Base-by-base conservation (phyloP, 805 yeast genomes). In the Sugiyamaella lignohabitans region DNA sequence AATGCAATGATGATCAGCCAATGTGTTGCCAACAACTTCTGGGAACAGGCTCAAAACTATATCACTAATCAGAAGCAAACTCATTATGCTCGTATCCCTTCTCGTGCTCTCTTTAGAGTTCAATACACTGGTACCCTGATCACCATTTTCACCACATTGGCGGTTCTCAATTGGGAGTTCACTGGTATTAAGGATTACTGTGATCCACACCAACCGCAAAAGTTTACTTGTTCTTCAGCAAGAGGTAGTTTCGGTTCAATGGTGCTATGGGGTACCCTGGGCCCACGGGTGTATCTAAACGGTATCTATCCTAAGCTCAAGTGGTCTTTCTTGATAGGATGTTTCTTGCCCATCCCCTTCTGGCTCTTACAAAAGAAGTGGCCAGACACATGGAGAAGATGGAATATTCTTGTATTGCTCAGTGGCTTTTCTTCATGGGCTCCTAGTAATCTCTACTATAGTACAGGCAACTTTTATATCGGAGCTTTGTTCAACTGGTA, bases 21-120 rank as follows among this genome's bases (percentile, higher is more conserved):
- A 67, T 59, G 70, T 32, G 50, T 47, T n/a, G 46, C 49, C 41
- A 49, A 49, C 70, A 51, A 48, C 24, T 45, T 49, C 49, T 38
- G 51, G 51, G 74, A 48, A 18, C 84, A 80, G 59, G 81, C 84
- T 0, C 69, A 73, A 36, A 68, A 70, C 54, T 79, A 71, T 59
- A 68, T 76, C 43, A 63, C 72, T 8, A 82, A 80, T 57, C 76
- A 74, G 64, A 81, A 81, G 52, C 61, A 76, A 61, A 81, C 74
- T 1, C 82, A 79, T 51, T 80, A 80, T 56, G 63, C 76, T 55
- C 74, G 76, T 49, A 63, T 79, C 6, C 79, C 83, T 0, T 83
- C 83, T 5, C 66, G 78, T 50, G 46, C 56, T 17, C 42, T 52
- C 6, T 52, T 53, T 42, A 37, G 56, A 42, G 52, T 43, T 8